Conservation (phyloP, 352 stramenopile genomes). For the Phytophthora ramorum region DNA sequence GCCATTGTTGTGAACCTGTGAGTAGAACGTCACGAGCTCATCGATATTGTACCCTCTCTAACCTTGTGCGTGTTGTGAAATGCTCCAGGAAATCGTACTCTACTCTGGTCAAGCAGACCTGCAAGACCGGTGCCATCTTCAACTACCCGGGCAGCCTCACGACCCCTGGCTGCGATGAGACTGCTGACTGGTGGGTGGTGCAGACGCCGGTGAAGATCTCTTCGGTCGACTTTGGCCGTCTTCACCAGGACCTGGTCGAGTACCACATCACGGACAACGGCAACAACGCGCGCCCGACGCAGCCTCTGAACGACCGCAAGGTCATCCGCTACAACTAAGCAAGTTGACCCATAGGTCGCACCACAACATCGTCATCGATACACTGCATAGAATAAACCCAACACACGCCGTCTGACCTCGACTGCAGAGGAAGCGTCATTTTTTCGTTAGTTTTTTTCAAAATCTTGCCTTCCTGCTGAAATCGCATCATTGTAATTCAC, state of each 20-base stretch:
- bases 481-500: neutral
- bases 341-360: neutral
- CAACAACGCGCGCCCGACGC: constrained; percentile 50
- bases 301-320: constrained; percentile 48
- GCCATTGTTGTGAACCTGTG: constrained; percentile 38
- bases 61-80: constrained; percentile 5
- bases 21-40: constrained; percentile 8
- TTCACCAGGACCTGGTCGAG: constrained; percentile 42
- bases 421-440: constrained; percentile 3
- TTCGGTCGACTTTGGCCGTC: constrained; percentile 33
- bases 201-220: constrained; percentile 57
- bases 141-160: constrained; percentile 81
- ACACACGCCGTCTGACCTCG: constrained; percentile 1
- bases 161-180: constrained; percentile 58
- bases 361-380: neutral
- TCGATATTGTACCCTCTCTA: neutral
- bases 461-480: neutral
- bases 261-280: constrained; percentile 50
- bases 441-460: constrained; percentile 1
- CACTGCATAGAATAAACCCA: neutral
- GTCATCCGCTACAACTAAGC: constrained; percentile 32
- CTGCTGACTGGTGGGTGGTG: constrained; percentile 73
- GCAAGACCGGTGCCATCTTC: constrained; percentile 33
- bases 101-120: constrained; percentile 21
- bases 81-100: constrained; percentile 44